Base-by-base conservation (phyloP, 352 stramenopile species). In the Globisporangium viniferum region DNA sequence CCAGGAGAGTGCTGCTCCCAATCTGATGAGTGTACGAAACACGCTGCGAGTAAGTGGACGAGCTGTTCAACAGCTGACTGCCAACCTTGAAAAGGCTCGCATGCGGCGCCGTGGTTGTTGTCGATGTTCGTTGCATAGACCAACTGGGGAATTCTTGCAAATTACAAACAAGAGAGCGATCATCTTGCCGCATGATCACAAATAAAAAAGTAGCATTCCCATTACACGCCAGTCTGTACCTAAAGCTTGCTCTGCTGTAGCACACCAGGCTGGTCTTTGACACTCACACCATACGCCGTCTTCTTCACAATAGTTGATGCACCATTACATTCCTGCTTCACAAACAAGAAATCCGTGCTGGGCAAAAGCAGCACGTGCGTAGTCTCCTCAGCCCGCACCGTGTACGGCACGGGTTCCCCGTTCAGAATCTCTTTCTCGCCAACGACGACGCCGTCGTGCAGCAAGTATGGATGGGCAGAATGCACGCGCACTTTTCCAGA, bases 321-420 rank as follows among this genome's bases (percentile, higher is more conserved):
- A 15, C 54, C 29, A 33, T 22, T 60, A 31, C 27, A 89, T 15
- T 83, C 65, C 24, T 74, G 66, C 61, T 87, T 75, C 55, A 90
- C 70, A 41, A 76, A 72, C 62, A 81, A 77, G 39, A 92, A 72
- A 39, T 95, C 86, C n/a, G 72, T 75, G 62, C 78, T 82, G 18
- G 79, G 80, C 14, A 95, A 64, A 33, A 92, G 58, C 20, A 95
- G 71, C 62, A 94, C 73, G 66, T 93, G 81, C 51, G 84, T 90
- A 14, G 72, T 67, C 6, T 70, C 78, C 55, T 85, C 73, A 0
- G 86, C 83, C 15, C 69, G 69, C 9, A 92, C 69, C 5, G 80
- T 93, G 70, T 86, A 95, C 10, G 86, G 78, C 18, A 93, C 80
- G 12, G 88, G 88, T 62, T 95, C 88, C 54, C 88, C 76, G 14